Evolutionary conservation across 1,139 yeast species (phyloP).

Genomic region (Zygosaccharomyces pseudobailii): DNA sequence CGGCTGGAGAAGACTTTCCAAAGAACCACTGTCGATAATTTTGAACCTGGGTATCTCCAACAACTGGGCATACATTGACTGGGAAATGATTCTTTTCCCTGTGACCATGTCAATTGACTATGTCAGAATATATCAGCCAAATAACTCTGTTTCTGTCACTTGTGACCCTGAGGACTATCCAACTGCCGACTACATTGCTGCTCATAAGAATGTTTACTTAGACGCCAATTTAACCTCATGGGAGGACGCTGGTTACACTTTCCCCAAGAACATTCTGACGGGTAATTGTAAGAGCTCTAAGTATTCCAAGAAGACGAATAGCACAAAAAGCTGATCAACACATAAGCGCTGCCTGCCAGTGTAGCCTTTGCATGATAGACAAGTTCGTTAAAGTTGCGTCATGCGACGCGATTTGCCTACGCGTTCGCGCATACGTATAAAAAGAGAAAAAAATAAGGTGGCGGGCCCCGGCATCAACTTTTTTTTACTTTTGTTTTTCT

Average conservation of each 20-base stretch:
- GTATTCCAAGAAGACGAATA: slow-evolving; percentile 2
- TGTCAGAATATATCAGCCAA: slow-evolving; percentile 75
- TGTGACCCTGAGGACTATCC: slow-evolving; percentile 78
- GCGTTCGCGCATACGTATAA: not conserved
- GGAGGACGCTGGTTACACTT: slow-evolving; percentile 59
- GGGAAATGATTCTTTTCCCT: slow-evolving; percentile 69
- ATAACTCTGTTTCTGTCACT: slow-evolving; percentile 45
- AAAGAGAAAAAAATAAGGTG: not conserved
- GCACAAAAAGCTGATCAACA: not conserved
- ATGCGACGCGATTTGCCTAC: not conserved
- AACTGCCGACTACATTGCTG: slow-evolving; percentile 64
- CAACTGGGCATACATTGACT: slow-evolving; percentile 79
- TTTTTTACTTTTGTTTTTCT: not conserved
- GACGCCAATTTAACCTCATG: slow-evolving; percentile 63
- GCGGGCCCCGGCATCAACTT: not conserved
- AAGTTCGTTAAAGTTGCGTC: not conserved
- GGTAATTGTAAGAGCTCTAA: slow-evolving; percentile 39
- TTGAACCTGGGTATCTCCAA: slow-evolving; percentile 76
- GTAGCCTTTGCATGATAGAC: not conserved
- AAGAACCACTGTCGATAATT: slow-evolving; percentile 82
- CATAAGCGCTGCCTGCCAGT: not conserved
- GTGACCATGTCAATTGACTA: slow-evolving; percentile 63
- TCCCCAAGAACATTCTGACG: slow-evolving; percentile 53
- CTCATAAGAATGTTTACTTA: slow-evolving; percentile 57
- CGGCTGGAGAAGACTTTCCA: slow-evolving; percentile 66